Evolutionary conservation across 805 yeast species (phyloP), one percentile per base, ranked within the genome.

Genomic region (Kodamaea jinghongensis): DNA sequence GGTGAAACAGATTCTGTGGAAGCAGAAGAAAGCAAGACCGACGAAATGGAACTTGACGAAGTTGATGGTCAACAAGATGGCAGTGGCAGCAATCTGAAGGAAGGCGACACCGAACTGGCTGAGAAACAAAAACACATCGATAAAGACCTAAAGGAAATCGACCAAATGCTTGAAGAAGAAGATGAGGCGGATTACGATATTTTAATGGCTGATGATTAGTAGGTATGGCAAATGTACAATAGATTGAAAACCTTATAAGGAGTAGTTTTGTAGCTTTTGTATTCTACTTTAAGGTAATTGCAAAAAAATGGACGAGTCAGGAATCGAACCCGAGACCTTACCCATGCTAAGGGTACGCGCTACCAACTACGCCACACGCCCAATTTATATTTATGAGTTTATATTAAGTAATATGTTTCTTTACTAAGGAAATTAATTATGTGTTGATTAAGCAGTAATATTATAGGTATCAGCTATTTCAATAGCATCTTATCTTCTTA

Each of bases 361-460:
- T 79, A 79, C 84, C 83, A 77, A 79, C 84, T 79, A 75, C 84
- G 83, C 84, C 85, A 79, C 83, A 78, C 80, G 83, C 84, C 50
- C 50, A 29, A 7, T 10, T 31, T 17, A n/a, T n/a, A n/a, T n/a
- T n/a, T n/a, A n/a, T n/a, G n/a, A n/a, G n/a, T n/a, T n/a, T n/a
- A n/a, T n/a, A n/a, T n/a, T n/a, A n/a, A n/a, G n/a, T n/a, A n/a
- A n/a, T n/a, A n/a, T n/a, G n/a, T n/a, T n/a, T n/a, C n/a, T n/a
- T n/a, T n/a, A n/a, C n/a, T n/a, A n/a, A n/a, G n/a, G n/a, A n/a
- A n/a, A n/a, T n/a, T n/a, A n/a, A n/a, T n/a, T n/a, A n/a, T n/a
- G n/a, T n/a, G n/a, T n/a, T n/a, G n/a, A n/a, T n/a, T n/a, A n/a
- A n/a, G n/a, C n/a, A n/a, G n/a, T n/a, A n/a, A n/a, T n/a, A n/a